Percentiles rank a stretch among this genome's conserved stretches.
These are phyloP conservation scores for Chenopodium quinoa DNA, from an alignment of 148 eudicot species.

Conservation along the genomic window DNA sequence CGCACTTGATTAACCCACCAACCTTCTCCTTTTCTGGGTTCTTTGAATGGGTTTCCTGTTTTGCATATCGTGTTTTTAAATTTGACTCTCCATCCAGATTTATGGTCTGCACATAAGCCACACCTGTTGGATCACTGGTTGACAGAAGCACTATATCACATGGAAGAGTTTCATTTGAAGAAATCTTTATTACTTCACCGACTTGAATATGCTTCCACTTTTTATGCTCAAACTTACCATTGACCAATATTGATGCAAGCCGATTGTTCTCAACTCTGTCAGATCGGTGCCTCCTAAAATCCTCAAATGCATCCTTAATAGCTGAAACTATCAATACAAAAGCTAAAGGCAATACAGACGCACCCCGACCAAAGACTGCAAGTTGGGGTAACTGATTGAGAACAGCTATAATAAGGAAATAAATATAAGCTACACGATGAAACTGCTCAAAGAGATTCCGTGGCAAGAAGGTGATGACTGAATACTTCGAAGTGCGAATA, in stretches of 20 bases:
- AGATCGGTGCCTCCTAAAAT: conserved; percentile 76
- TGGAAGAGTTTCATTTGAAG: conserved; percentile 75
- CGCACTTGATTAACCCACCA: conserved; percentile 85
- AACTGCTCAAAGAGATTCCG: conserved; percentile 94
- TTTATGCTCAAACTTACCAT: conserved; percentile 57
- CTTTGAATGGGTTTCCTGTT: conserved; percentile 80
- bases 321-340: conserved; percentile 84
- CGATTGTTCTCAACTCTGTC: conserved; percentile 86
- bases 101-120: conserved; percentile 90
- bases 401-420: conserved; percentile 85
- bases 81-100: conserved; percentile 98
- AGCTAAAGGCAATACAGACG: conserved; percentile 86
- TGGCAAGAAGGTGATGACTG: conserved; percentile 80
- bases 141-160: conserved; percentile 94
- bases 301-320: conserved; percentile 92
- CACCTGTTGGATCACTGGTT: conserved; percentile 95
- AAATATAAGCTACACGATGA: conserved; percentile 90
- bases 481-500: conserved; percentile 84
- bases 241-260: conserved; percentile 55
- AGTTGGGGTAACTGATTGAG: conserved; percentile 95
- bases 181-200: conserved; percentile 81
- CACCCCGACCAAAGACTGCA: conserved; percentile 91
- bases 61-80: conserved; percentile 93
- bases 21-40: conserved; percentile 57
- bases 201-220: conserved; percentile 86